A percentile compares a stretch with the other conserved stretches of the same genome.
Evolutionary conservation across 1,284 basidiomycete genomes (phyloP).

Genomic region (Marasmius oreades): DNA sequence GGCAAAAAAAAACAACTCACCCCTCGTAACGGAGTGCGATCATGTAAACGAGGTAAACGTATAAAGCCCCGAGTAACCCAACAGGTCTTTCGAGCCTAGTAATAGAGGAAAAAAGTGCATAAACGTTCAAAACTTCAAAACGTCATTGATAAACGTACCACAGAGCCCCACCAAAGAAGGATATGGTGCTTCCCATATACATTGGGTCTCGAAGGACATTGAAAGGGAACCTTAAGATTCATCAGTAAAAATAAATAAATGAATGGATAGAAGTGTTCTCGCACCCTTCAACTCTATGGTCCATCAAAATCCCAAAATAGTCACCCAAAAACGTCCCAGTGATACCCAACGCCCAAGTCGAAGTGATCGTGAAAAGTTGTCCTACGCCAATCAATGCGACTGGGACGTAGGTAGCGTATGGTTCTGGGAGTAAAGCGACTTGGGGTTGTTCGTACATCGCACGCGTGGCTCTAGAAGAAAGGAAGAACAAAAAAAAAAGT

Average conservation of each 20-base stretch:
- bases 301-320: conserved; percentile 99
- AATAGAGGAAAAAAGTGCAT: not conserved
- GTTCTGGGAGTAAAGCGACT: conserved; percentile 51
- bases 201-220: conserved; percentile 92
- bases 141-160: conserved; percentile 60
- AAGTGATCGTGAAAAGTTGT: conserved; percentile 81
- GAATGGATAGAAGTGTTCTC: conserved; percentile 9
- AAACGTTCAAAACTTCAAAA: not conserved
- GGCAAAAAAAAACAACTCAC: conserved; percentile 39
- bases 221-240: conserved; percentile 75
- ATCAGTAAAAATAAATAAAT: not conserved
- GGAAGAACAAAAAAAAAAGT: conserved; percentile 1
- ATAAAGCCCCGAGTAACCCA: conserved; percentile 70
- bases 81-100: conserved; percentile 78
- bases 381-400: conserved; percentile 63
- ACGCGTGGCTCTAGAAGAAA: not conserved
- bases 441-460: conserved; percentile 75
- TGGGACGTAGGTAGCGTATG: conserved; percentile 44
- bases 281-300: conserved; percentile 71
- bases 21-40: conserved; percentile 87
- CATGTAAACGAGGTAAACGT: conserved; percentile 81
- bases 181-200: conserved; percentile 92
- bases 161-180: conserved; percentile 79
- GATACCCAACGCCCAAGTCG: conserved; percentile 89
- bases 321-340: conserved; percentile 96